Evolutionary conservation across 2,329 filamentous ascomycete genomes (phyloP).

Genomic region (Sarocladium kiliense): DNA sequence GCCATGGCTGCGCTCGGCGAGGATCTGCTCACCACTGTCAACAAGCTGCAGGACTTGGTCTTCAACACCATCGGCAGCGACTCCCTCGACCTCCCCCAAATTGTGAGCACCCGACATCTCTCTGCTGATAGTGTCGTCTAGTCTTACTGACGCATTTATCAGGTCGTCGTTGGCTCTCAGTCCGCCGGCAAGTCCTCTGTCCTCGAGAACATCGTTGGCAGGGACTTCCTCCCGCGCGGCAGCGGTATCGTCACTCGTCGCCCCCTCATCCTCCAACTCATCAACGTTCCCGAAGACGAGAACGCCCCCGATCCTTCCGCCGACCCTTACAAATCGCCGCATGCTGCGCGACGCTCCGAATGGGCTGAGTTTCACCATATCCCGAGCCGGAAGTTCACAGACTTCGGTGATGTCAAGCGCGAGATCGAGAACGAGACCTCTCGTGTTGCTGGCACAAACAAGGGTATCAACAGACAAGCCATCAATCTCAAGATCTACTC

Average conservation of each 20-base stretch:
- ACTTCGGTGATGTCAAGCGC: constrained; percentile 88
- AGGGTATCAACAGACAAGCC: constrained; percentile 94
- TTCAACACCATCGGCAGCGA: constrained; percentile 99
- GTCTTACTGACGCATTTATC: not conserved
- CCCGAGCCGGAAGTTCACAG: constrained; percentile 79
- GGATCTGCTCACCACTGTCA: constrained; percentile 90
- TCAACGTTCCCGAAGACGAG: constrained; percentile 84
- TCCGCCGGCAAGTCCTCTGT: constrained; percentile 98
- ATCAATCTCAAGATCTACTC: constrained; percentile 99
- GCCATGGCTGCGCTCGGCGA: constrained; percentile 91
- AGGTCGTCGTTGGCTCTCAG: constrained; percentile 98
- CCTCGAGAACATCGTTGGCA: constrained; percentile 95
- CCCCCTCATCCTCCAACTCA: constrained; percentile 93
- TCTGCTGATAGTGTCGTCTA: constrained; percentile 13
- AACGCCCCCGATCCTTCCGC: constrained; percentile 59
- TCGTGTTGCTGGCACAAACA: constrained; percentile 88
- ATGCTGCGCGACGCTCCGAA: constrained; percentile 58
- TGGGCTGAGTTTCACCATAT: constrained; percentile 98
- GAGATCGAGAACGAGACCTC: constrained; percentile 97
- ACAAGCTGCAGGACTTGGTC: constrained; percentile 96
- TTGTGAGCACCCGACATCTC: constrained; percentile 57
- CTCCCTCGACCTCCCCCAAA: constrained; percentile 94
- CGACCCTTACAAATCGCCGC: constrained; percentile 72
- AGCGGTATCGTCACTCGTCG: constrained; percentile 94
- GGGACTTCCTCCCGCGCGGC: constrained; percentile 93